Base-by-base conservation (phyloP, 352 stramenopile species). In the Phytophthora kernoviae region DNA sequence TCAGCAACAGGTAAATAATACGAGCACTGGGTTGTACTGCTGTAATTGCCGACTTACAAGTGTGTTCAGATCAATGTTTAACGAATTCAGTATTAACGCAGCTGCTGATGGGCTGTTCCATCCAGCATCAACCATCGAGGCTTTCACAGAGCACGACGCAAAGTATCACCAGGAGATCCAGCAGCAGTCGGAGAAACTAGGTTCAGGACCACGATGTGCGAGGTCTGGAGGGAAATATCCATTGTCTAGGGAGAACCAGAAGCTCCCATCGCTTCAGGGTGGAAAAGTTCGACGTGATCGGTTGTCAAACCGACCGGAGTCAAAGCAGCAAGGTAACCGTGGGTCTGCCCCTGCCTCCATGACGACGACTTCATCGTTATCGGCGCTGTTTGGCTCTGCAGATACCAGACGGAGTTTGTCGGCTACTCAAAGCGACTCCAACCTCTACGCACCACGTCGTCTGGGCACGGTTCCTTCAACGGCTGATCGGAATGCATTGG, bases 111-210 rank as follows among this genome's bases (percentile, higher is more conserved):
- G 85, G 0, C 62, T 91, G 5, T 94, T 92, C 47, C 85, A 94
- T 44, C 85, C 85, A 5, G 85, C 81, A 6, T 92, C 82, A 2
- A 68, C 76, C 15, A 86, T 94, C 18, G 78, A 89, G 36, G 85
- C 85, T 10, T 94, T 94, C 46, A 75, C 82, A 8, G 83, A 91
- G 55, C 79, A 92, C 54, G 82, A 92, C 52, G 75, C 75, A n/a
- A 87, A 87, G 57, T 92, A 87, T 54, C 56, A 39, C 17, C 47
- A 68, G 15, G 56, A 59, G 47, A 56, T 60, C 15, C 45, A 62
- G 18, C 24, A 44, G 4, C 12, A 32, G 10, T 42, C 55, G 5
- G 33, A 44, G 14, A 66, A 62, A 41, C 24, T 32, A 11, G 42
- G 24, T 2, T 62, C 62, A 9, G 50, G 44, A 15, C 34, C 54